Evolutionary conservation across 2,329 filamentous ascomycete genomes (phyloP).

Genomic region (Neocatenulostroma microsporum): DNA sequence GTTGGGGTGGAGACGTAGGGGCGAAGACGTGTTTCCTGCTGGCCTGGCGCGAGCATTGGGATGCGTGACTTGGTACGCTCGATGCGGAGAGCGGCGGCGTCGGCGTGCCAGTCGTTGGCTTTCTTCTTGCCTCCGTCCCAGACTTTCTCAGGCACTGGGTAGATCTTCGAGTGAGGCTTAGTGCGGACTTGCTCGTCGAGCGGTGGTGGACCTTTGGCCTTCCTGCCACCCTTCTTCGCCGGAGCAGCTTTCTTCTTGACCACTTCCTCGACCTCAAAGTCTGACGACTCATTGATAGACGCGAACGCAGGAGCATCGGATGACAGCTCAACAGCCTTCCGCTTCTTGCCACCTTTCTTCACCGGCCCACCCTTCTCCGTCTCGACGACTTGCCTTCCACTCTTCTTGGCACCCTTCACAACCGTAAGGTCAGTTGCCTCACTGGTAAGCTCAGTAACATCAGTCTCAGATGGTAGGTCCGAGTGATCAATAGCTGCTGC

Average conservation of each 20-base stretch:
- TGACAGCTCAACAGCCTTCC: conserved; percentile 6
- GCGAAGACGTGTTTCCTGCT: conserved; percentile 17
- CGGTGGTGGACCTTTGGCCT: not conserved
- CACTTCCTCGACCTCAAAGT: too few species aligned
- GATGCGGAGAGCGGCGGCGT: conserved; percentile 11
- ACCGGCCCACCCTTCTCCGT: not conserved
- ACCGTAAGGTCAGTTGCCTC: not conserved
- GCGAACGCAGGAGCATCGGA: not conserved
- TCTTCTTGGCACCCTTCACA: not conserved
- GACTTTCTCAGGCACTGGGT: not conserved
- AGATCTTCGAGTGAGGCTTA: conserved; percentile 3
- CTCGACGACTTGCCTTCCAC: not conserved
- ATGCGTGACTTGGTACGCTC: conserved; percentile 6
- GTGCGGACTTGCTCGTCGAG: not conserved
- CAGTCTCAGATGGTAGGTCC: not conserved
- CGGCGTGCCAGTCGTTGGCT: conserved; percentile 10
- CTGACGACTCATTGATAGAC: too few species aligned
- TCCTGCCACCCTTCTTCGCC: not conserved
- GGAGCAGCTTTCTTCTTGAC: not conserved
- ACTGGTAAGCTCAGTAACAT: conserved; percentile 2
- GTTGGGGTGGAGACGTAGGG: conserved; percentile 11
- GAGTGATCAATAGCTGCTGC: not conserved
- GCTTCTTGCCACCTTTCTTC: conserved; percentile 8
- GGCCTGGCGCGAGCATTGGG: conserved; percentile 7
- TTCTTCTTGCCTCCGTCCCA: conserved; percentile 6